phyloP scores from a whole-genome alignment of 2,329 filamentous ascomycete genomes.

The Aspergillus amoenus region DNA sequence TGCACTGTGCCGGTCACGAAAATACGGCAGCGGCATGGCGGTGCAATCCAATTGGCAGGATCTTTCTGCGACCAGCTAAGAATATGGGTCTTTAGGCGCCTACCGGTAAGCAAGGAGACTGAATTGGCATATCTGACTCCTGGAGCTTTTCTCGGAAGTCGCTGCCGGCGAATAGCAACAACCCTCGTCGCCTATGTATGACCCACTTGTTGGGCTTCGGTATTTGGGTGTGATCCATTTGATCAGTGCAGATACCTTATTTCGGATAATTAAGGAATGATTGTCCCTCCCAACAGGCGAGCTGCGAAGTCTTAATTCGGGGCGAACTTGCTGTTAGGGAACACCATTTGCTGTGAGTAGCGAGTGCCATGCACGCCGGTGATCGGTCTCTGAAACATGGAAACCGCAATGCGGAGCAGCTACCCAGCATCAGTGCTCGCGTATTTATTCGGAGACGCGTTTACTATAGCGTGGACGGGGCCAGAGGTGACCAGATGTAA shows the following conservation, averaged over 20 bases:
- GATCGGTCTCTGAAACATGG: background rate
- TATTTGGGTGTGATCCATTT: background rate
- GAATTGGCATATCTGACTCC: background rate
- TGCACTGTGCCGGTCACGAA: no score
- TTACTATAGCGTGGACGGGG: background rate
- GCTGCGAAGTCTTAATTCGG: background rate
- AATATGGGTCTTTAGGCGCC: no score
- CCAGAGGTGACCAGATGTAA: background rate
- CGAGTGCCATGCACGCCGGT: background rate
- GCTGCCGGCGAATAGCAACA: background rate
- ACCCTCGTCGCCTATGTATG: background rate
- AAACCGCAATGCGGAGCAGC: background rate
- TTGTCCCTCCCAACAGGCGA: background rate
- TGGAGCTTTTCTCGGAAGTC: background rate
- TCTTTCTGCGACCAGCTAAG: no score
- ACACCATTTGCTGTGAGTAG: no score
- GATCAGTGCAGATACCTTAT: background rate
- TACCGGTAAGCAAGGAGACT: no score
- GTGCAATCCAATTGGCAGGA: no score
- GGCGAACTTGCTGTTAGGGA: no score
- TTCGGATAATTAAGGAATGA: background rate
- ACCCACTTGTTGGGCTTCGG: background rate
- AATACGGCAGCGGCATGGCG: no score
- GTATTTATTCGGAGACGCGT: background rate
- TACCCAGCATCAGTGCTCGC: background rate